Conservation (phyloP, 768 basidiomycete genomes). For the Naematelia aurantialba region DNA sequence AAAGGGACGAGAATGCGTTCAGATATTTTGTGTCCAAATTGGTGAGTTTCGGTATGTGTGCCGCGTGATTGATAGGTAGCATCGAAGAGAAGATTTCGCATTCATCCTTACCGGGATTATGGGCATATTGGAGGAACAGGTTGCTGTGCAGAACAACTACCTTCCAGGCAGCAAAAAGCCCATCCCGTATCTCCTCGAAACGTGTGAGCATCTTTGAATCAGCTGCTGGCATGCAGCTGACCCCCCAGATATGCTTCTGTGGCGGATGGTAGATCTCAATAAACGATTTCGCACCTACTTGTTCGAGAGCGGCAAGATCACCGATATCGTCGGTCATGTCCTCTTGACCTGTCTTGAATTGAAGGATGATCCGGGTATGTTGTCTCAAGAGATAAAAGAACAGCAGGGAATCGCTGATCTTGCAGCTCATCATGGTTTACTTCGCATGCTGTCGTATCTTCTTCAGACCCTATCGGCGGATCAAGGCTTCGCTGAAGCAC, state of each 20-base stretch:
- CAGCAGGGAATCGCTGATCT: too few relatives aligned
- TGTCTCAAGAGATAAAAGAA: slow-evolving; percentile 1
- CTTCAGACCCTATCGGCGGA: slow-evolving; percentile 88
- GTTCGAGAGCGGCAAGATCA: slow-evolving; percentile 72
- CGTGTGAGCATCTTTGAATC: slow-evolving; percentile 56
- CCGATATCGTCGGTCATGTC: slow-evolving; percentile 72
- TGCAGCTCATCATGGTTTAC: slow-evolving; percentile 82
- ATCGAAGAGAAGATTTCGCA: slow-evolving; percentile 81
- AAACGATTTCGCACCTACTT: slow-evolving; percentile 87
- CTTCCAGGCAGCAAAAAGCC: slow-evolving; percentile 82
- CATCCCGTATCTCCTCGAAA: slow-evolving; percentile 76
- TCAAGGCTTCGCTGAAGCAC: slow-evolving; percentile 65
- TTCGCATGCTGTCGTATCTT: slow-evolving; percentile 84
- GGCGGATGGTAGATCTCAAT: slow-evolving; percentile 90
- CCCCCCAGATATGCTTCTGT: slow-evolving; percentile 56
- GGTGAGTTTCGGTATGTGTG: slow-evolving; percentile 53
- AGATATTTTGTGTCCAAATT: slow-evolving; percentile 87
- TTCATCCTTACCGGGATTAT: slow-evolving; percentile 73
- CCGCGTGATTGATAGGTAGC: slow-evolving; percentile 54
- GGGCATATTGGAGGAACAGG: slow-evolving; percentile 59
- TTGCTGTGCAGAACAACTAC: slow-evolving; percentile 66
- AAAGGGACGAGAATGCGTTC: slow-evolving; percentile 66
- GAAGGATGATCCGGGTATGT: slow-evolving; percentile 86
- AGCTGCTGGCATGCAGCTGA: slow-evolving; percentile 5
- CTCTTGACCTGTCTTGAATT: slow-evolving; percentile 78